These are phyloP conservation scores for Pythium guiyangense DNA, from an alignment of 352 stramenopile genomes.

Conservation along the genomic window DNA sequence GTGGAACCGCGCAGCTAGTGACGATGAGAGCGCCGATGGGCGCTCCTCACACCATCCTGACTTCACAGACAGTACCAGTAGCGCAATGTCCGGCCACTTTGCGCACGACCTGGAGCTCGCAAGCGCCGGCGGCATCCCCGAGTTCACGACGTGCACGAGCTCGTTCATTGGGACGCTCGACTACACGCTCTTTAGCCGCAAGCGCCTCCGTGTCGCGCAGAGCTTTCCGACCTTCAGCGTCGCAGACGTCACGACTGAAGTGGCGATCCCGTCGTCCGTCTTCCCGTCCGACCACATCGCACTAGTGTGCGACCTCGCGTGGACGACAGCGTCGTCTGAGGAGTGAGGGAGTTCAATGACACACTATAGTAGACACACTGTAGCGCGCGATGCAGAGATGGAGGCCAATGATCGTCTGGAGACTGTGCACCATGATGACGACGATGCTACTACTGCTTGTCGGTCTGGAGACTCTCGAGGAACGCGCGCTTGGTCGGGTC, in stretches of 20 bases:
- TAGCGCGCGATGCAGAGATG: too few relatives aligned
- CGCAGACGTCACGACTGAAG: slow-evolving; percentile 50
- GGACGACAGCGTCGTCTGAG: slow-evolving; percentile 8
- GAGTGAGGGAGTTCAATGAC: too few relatives aligned
- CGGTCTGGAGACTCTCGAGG: slow-evolving; percentile 28
- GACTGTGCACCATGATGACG: neutral
- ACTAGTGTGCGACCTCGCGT: slow-evolving; percentile 59
- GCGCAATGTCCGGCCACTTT: slow-evolving; percentile 23
- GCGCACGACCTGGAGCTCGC: slow-evolving; percentile 36
- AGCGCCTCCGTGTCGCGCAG: slow-evolving; percentile 32
- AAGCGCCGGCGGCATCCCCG: slow-evolving; percentile 56
- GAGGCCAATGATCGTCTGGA: too few relatives aligned
- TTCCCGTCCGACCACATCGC: slow-evolving; percentile 81
- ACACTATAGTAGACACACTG: too few relatives aligned
- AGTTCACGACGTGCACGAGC: slow-evolving; percentile 68
- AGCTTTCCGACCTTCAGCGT: slow-evolving; percentile 58
- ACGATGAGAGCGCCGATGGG: too few relatives aligned
- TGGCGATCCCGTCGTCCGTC: slow-evolving; percentile 55
- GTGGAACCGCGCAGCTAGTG: too few relatives aligned
- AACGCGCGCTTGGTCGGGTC: slow-evolving; percentile 70
- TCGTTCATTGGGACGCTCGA: slow-evolving; percentile 67
- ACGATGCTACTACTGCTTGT: slow-evolving; percentile 7
- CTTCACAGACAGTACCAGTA: too few relatives aligned
- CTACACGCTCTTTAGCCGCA: slow-evolving; percentile 51
- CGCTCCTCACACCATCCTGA: too few relatives aligned